Base-by-base conservation (phyloP, 148 eudicot genomes). In the Camellia japonica region DNA sequence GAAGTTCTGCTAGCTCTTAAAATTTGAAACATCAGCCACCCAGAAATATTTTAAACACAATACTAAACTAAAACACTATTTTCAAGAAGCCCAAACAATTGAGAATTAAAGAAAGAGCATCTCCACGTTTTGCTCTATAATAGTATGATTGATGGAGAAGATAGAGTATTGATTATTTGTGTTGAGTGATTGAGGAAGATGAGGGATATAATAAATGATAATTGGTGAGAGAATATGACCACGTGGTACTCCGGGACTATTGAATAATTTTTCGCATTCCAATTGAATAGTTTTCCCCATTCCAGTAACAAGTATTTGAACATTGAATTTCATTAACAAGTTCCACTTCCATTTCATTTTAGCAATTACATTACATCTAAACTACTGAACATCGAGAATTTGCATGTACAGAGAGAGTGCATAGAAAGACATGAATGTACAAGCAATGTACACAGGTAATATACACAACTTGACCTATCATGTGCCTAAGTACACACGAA, bases 381-480 rank as follows among this genome's bases (percentile, higher is more conserved):
- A 54, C 72, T 13, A 74, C 10, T 30, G 20, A 30, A 74, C 77
- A 74, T 12, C 23, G 7, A 55, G 23, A 30, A 30, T 73, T 13
- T 74, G 64, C 77, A 74, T 58, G 43, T 56, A 58, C 75, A 52
- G 46, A 4, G 7, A 58, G 16, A 4, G 3, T 16, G 20, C 52
- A 67, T 18, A 62, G 8, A 52, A 66, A 66, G 60, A 77, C 68
- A 6, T n/a, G 52, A 63, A 77, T 77, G 75, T 68, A 84, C 58
- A 67, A 69, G 43, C 85, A 69, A 63, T 54, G 69, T 78, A 80
- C 76, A 75, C 82, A 64, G 74, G 82, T 15, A 42, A 68, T 15
- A 71, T 78, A 54, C 77, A 84, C 79, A 80, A 66, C 18, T 47
- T 60, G 58, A 84, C 71, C 79, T n/a, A 76, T 44, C 75, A 75